Evolutionary conservation across 2,329 filamentous ascomycete species (phyloP).

Genomic region (Fusarium citri): DNA sequence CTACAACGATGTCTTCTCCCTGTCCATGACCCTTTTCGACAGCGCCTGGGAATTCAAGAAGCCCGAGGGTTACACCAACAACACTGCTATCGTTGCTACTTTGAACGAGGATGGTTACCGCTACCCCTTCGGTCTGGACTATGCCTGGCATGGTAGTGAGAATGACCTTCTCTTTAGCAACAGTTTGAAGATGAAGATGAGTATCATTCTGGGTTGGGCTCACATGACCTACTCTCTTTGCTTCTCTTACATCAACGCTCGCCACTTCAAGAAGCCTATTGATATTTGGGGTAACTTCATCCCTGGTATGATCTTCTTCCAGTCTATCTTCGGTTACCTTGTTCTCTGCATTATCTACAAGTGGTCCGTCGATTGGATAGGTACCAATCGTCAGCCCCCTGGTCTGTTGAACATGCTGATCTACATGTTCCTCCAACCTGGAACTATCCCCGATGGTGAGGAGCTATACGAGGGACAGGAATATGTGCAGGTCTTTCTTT

Average conservation of each 20-base stretch:
- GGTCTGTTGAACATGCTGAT: constrained; percentile 98
- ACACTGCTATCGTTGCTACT: constrained; percentile 71
- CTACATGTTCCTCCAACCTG: constrained; percentile 97
- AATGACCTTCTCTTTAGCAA: constrained; percentile 97
- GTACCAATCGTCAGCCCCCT: constrained; percentile 74
- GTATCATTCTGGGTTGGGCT: constrained; percentile 95
- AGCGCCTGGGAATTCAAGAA: constrained; percentile 87
- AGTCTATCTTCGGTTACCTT: constrained; percentile 97
- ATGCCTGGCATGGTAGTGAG: constrained; percentile 95
- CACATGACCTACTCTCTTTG: constrained; percentile 99
- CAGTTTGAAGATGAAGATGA: constrained; percentile 99
- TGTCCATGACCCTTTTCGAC: constrained; percentile 86
- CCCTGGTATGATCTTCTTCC: constrained; percentile 99
- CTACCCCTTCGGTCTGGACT: constrained; percentile 96
- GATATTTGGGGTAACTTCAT: constrained; percentile 98
- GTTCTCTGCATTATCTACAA: constrained; percentile 96
- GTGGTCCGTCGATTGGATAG: constrained; percentile 89
- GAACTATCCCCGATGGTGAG: constrained; percentile 69
- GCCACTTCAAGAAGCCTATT: constrained; percentile 92
- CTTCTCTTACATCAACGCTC: constrained; percentile 91
- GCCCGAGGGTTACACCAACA: constrained; percentile 74
- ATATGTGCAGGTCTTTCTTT: constrained; percentile 78
- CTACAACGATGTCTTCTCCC: constrained; percentile 98
- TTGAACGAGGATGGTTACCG: constrained; percentile 79
- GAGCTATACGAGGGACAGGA: constrained; percentile 83